A percentile compares a stretch with the other conserved stretches of the same genome.
Conservation (phyloP, 257 asterid genomes). For the Nicotiana otophora region DNA sequence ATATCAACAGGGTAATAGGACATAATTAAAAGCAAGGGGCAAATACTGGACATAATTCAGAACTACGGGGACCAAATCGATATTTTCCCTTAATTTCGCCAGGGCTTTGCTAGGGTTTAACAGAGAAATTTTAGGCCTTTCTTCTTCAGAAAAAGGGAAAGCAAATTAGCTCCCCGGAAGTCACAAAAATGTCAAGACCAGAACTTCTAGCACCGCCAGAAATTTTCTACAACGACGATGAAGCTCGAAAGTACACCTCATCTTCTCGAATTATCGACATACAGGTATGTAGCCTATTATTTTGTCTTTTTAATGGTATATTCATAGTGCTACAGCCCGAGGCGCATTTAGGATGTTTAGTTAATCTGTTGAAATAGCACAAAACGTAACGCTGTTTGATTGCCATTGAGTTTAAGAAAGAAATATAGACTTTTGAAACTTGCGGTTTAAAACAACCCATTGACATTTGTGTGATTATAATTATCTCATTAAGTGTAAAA, state of each 20-base stretch:
- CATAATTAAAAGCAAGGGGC: not conserved
- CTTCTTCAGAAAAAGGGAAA: not conserved
- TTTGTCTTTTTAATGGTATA: not conserved
- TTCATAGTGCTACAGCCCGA: not conserved
- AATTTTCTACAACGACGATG: slow-evolving; percentile 81
- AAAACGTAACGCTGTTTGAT: too few relatives aligned
- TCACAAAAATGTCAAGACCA: slow-evolving; percentile 47
- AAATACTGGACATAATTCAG: not conserved
- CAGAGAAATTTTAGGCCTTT: not conserved
- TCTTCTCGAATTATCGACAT: slow-evolving; percentile 93
- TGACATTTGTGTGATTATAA: too few relatives aligned
- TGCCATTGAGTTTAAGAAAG: too few relatives aligned
- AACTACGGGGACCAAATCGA: not conserved
- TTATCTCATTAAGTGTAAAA: too few relatives aligned
- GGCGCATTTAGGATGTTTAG: not conserved
- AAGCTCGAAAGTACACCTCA: slow-evolving; percentile 95
- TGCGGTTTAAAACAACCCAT: too few relatives aligned
- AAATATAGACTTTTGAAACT: too few relatives aligned
- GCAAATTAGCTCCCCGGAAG: not conserved
- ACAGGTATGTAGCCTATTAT: slow-evolving; percentile 41
- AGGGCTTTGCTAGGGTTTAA: slow-evolving; percentile 6
- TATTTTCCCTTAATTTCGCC: not conserved
- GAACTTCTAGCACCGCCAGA: slow-evolving; percentile 98
- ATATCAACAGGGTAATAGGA: not conserved
- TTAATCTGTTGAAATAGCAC: too few relatives aligned